phyloP scores from a whole-genome alignment of 495 filamentous ascomycete genomes.

The Hypoxylon fuscum region DNA sequence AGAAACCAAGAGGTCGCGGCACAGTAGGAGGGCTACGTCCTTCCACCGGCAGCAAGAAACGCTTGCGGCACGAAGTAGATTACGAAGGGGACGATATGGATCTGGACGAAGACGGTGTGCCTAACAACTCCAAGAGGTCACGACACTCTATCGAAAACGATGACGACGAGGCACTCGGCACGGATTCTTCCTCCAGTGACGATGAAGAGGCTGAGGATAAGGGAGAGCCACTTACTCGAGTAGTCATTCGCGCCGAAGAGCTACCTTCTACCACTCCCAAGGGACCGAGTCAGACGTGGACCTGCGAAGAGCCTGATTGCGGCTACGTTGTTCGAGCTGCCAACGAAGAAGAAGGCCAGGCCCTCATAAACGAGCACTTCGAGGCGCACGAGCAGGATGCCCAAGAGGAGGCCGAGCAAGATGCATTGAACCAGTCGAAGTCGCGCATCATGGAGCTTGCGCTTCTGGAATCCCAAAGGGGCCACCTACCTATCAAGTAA shows the following conservation, averaged over 20 bases:
- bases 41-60: constrained; percentile 46
- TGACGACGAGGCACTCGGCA: constrained; percentile 50
- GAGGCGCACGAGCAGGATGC: constrained; percentile 70
- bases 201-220: constrained; percentile 46
- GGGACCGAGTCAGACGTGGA: constrained; percentile 72
- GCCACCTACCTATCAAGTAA: constrained; percentile 68
- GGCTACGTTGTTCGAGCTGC: constrained; percentile 67
- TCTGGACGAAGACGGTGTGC: constrained; percentile 39
- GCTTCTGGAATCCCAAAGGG: constrained; percentile 60
- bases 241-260: constrained; percentile 55
- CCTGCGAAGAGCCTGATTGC: constrained; percentile 75
- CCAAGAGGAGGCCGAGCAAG: constrained; percentile 66
- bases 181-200: constrained; percentile 45
- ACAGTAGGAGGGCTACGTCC: constrained; percentile 49
- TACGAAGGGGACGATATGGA: constrained; percentile 47
- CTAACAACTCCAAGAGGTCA: constrained; percentile 48
- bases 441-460: constrained; percentile 45
- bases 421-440: constrained; percentile 6
- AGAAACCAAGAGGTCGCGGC: constrained; percentile 42
- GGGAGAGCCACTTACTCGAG: constrained; percentile 34
- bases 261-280: constrained; percentile 56
- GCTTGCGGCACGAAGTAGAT: constrained; percentile 34
- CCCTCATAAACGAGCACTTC: constrained; percentile 70
- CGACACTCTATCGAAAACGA: constrained; percentile 39
- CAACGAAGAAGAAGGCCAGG: constrained; percentile 63